Percentiles rank a stretch among this genome's conserved stretches.
phyloP scores from a whole-genome alignment of 2,329 filamentous ascomycete genomes.

The Seiridium cupressi region DNA sequence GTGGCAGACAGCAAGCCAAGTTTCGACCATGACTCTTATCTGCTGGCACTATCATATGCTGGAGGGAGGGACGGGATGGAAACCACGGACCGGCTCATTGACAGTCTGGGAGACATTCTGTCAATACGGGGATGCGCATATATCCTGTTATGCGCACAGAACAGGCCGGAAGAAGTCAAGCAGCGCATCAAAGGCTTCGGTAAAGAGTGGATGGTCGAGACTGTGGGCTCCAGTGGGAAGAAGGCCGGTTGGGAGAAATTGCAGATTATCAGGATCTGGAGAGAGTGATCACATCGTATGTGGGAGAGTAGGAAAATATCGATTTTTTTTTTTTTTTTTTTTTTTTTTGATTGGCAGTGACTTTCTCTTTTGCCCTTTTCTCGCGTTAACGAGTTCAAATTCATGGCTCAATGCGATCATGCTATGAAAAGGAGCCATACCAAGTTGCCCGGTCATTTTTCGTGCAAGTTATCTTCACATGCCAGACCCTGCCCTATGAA shows the following conservation, averaged over 20 bases:
- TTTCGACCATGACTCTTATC: conserved; percentile 79
- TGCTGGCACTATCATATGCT: conserved; percentile 84
- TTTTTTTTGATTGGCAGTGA: neutral
- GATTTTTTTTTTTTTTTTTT: too few species aligned
- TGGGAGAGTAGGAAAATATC: too few species aligned
- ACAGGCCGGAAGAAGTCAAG: conserved; percentile 76
- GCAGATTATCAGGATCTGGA: conserved; percentile 85
- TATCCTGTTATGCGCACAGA: conserved; percentile 85
- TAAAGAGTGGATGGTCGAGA: conserved; percentile 68
- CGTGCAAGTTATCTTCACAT: conserved; percentile 10
- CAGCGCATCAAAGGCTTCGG: conserved; percentile 54
- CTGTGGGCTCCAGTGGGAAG: conserved; percentile 79
- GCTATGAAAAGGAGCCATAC: conserved; percentile 20
- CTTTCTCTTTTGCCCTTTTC: neutral
- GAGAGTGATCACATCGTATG: conserved; percentile 29
- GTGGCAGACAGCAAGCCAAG: conserved; percentile 26
- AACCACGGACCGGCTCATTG: conserved; percentile 77
- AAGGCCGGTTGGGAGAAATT: conserved; percentile 93
- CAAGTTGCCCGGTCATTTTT: conserved; percentile 15
- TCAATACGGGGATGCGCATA: conserved; percentile 76
- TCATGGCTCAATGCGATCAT: conserved; percentile 4
- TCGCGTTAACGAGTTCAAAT: neutral
- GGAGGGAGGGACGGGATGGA: conserved; percentile 93
- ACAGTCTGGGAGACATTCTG: conserved; percentile 64
- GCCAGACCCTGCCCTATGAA: conserved; percentile 20